Conservation (phyloP, 164 flowering plant species). For the Vitis rupestris region DNA sequence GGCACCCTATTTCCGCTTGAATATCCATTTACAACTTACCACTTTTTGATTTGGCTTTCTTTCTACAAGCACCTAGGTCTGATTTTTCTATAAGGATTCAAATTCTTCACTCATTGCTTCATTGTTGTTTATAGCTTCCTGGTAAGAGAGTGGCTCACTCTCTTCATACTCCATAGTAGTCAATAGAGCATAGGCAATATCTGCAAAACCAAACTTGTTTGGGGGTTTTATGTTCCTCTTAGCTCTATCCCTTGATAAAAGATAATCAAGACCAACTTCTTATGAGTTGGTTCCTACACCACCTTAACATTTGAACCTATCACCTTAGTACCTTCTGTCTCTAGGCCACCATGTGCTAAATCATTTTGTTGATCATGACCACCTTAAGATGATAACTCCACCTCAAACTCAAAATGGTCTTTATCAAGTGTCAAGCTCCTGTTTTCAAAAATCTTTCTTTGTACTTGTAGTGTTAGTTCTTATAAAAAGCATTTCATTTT, state of each 20-base stretch:
- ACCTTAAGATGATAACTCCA: no score
- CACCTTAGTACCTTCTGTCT: no score
- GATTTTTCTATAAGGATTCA: slow-evolving; percentile 13
- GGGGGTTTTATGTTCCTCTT: background rate
- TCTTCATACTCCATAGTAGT: background rate
- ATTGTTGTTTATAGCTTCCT: slow-evolving; percentile 1
- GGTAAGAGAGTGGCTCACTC: slow-evolving; percentile 12
- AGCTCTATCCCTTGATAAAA: background rate
- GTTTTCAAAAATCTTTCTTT: no score
- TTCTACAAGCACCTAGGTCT: slow-evolving; percentile 11
- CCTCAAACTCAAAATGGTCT: no score
- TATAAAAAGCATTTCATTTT: no score
- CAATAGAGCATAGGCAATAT: slow-evolving; percentile 11
- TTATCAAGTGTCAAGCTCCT: no score
- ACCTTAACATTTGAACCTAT: no score
- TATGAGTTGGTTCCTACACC: no score
- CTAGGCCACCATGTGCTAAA: no score
- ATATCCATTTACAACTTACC: slow-evolving; percentile 14
- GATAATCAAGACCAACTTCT: background rate
- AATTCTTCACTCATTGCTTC: slow-evolving; percentile 18
- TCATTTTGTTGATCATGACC: no score
- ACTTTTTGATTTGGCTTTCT: background rate
- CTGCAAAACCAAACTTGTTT: background rate
- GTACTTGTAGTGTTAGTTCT: no score
- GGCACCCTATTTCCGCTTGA: no score